phyloP scores from a whole-genome alignment of 768 basidiomycete species.

The Collybia sordida region DNA sequence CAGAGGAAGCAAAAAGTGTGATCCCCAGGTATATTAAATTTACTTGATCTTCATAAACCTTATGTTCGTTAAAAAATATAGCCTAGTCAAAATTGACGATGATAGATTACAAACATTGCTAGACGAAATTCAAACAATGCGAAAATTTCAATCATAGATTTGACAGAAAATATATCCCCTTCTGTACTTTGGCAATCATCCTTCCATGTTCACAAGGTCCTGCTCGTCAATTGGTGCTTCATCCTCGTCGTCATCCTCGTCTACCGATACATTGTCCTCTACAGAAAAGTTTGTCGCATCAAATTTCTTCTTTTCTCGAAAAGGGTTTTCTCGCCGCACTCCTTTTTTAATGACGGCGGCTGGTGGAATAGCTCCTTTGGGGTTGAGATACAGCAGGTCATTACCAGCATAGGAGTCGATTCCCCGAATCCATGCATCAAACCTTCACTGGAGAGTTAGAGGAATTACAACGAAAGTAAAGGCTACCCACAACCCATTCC shows the following conservation, averaged over 20 bases:
- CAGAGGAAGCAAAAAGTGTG: constrained; percentile 91
- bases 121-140: constrained; percentile 87
- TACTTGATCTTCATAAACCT: neutral
- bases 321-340: constrained; percentile 55
- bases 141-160: constrained; percentile 72
- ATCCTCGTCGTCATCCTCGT: constrained; percentile 32
- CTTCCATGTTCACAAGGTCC: constrained; percentile 53
- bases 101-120: constrained; percentile 79
- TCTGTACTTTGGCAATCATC: constrained; percentile 25
- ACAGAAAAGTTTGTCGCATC: constrained; percentile 57
- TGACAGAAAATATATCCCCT: neutral
- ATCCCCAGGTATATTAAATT: constrained; percentile 66
- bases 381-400: constrained; percentile 79
- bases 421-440: constrained; percentile 80
- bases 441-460: constrained; percentile 42
- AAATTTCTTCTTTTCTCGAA: constrained; percentile 68
- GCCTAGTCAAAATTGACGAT: constrained; percentile 86
- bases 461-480: neutral
- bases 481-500: constrained; percentile 65
- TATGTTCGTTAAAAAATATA: constrained; percentile 22
- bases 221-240: constrained; percentile 37
- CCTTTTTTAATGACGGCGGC: constrained; percentile 65
- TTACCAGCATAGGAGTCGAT: constrained; percentile 75
- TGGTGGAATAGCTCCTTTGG: constrained; percentile 73
- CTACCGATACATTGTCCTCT: constrained; percentile 28